Conservation (phyloP, 1,139 yeast species). For the Saccharomyces pastorianus region DNA sequence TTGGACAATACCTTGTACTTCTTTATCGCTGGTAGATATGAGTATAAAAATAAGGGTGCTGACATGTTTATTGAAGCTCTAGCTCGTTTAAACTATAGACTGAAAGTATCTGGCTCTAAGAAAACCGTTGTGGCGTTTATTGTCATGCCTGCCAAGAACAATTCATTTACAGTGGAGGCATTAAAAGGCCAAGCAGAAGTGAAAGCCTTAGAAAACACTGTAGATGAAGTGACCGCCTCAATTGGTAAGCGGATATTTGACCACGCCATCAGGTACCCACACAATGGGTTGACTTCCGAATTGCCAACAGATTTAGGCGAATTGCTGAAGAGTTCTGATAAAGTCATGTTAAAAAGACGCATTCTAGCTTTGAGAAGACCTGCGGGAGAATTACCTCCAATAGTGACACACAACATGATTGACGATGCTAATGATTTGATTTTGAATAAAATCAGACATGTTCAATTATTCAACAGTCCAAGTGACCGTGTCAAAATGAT, state of each 20-base stretch:
- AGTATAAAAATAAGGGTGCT: too few relatives aligned
- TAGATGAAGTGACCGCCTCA: slow-evolving; percentile 75
- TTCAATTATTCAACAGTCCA: slow-evolving; percentile 78
- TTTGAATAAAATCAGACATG: slow-evolving; percentile 81
- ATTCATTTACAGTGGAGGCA: slow-evolving; percentile 93
- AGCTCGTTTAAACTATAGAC: too few relatives aligned
- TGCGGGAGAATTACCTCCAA: slow-evolving; percentile 79
- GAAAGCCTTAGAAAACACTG: slow-evolving; percentile 83
- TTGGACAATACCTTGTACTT: too few relatives aligned
- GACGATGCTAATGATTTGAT: slow-evolving; percentile 88
- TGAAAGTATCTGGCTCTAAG: slow-evolving; percentile 56
- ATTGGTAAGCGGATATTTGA: slow-evolving; percentile 85
- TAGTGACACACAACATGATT: slow-evolving; percentile 94
- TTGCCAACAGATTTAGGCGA: slow-evolving; percentile 60
- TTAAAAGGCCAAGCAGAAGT: slow-evolving; percentile 93
- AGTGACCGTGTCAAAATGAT: slow-evolving; percentile 87
- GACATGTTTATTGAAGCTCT: too few relatives aligned
- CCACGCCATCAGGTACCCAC: slow-evolving; percentile 76
- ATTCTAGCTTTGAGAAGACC: slow-evolving; percentile 80
- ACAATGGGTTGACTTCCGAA: slow-evolving; percentile 41
- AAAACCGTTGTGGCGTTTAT: slow-evolving; percentile 92
- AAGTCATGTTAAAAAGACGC: slow-evolving; percentile 82
- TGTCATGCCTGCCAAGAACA: slow-evolving; percentile 92
- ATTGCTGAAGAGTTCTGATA: slow-evolving; percentile 75
- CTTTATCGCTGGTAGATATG: too few relatives aligned